Percentiles rank a stretch among this genome's conserved stretches.
Evolutionary conservation across 1,284 basidiomycete genomes (phyloP).

Genomic region (Cutaneotrichosporon mucoides): DNA sequence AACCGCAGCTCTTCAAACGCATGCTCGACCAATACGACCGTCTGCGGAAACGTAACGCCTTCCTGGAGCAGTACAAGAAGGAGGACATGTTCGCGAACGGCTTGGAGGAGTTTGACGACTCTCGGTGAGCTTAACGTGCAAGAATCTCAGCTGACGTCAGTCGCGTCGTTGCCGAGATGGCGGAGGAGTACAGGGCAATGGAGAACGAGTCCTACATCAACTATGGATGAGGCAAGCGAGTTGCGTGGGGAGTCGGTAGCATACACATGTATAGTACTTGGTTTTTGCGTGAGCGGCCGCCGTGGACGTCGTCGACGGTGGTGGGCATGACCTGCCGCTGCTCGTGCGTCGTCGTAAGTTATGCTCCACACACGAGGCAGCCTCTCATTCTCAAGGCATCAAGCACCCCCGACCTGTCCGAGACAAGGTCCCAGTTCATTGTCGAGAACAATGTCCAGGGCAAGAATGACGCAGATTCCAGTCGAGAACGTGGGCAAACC

Average conservation of each 20-base stretch:
- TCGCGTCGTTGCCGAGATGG: conserved; percentile 74
- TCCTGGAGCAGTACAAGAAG: conserved; percentile 96
- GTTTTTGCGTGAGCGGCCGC: too few species aligned
- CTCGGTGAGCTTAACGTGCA: conserved; percentile 55
- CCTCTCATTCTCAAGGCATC: too few species aligned
- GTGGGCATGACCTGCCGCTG: too few species aligned
- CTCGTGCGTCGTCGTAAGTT: too few species aligned
- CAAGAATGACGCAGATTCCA: too few species aligned
- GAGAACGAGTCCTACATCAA: conserved; percentile 82
- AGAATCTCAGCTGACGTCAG: conserved; percentile 48
- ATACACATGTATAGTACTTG: conserved; percentile 1
- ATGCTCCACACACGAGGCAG: too few species aligned
- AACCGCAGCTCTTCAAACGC: conserved; percentile 77
- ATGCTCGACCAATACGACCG: conserved; percentile 95
- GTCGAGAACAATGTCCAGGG: too few species aligned
- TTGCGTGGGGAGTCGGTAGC: not conserved
- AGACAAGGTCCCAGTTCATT: too few species aligned
- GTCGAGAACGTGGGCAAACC: too few species aligned
- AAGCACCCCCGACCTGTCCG: too few species aligned
- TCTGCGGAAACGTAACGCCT: conserved; percentile 83
- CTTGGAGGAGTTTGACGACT: conserved; percentile 91
- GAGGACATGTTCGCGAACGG: conserved; percentile 89
- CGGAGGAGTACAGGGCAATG: conserved; percentile 88
- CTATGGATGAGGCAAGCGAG: conserved; percentile 16
- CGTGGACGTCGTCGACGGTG: too few species aligned